phyloP scores from a whole-genome alignment of 148 eudicot species.

The Nyssa sinensis region DNA sequence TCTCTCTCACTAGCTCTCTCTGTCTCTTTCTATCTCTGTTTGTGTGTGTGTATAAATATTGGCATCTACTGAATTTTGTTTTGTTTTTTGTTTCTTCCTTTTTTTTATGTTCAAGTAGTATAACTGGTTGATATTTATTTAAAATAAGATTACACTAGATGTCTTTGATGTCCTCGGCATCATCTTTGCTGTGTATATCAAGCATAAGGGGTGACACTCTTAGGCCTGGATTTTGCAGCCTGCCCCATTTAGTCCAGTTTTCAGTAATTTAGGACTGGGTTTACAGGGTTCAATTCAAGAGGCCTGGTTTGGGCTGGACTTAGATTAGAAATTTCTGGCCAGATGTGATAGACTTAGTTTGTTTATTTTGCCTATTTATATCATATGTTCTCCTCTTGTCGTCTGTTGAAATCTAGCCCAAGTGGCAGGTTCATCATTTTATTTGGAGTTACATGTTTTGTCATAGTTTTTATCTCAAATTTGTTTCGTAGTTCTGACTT shows the following conservation, averaged over 20 bases:
- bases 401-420: not conserved
- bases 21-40: too few species aligned
- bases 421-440: not conserved
- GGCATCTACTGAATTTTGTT: too few species aligned
- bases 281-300: not conserved
- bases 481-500: not conserved
- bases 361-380: not conserved
- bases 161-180: constrained; percentile 1
- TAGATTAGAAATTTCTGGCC: too few species aligned
- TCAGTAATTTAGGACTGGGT: too few species aligned
- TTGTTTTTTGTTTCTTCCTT: too few species aligned
- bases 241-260: not conserved
- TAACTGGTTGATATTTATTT: not conserved
- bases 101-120: too few species aligned
- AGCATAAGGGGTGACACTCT: not conserved
- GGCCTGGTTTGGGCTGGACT: not conserved
- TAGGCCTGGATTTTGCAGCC: not conserved
- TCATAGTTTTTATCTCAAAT: not conserved
- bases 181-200: not conserved
- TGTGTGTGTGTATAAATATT: too few species aligned
- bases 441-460: not conserved
- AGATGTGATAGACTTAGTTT: not conserved
- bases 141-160: not conserved
- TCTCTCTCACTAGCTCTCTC: too few species aligned
- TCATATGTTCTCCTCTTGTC: not conserved